A percentile compares a stretch with the other conserved stretches of the same genome.
These are phyloP conservation scores for Tuber borchii DNA, from an alignment of 495 filamentous ascomycete species.

Conservation along the genomic window DNA sequence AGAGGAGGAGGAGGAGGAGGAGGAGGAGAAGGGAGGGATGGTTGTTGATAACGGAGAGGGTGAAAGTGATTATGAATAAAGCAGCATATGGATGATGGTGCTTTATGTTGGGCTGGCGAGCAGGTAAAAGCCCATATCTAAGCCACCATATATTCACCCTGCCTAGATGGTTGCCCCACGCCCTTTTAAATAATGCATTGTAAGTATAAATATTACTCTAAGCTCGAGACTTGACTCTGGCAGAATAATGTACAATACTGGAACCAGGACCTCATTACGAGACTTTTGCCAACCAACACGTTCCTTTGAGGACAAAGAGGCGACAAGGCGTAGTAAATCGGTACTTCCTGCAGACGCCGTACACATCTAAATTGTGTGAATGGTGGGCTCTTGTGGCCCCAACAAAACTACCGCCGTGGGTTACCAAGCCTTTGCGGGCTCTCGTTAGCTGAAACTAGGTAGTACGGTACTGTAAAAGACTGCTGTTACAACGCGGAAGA, in stretches of 20 bases:
- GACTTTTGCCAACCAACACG: not conserved
- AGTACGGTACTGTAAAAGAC: conserved; percentile 23
- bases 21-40: conserved; percentile 40
- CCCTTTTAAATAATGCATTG: not conserved
- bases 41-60: conserved; percentile 27
- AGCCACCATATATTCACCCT: not conserved
- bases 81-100: not conserved
- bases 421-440: conserved; percentile 14
- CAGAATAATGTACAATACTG: not conserved
- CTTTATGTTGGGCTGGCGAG: not conserved
- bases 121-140: not conserved
- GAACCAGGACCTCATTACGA: not conserved
- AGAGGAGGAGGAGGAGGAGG: conserved; percentile 25
- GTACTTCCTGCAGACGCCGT: conserved; percentile 14
- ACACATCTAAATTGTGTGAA: conserved; percentile 23
- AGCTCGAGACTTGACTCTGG: not conserved
- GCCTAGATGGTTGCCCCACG: not conserved
- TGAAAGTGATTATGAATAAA: conserved; percentile 3
- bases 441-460: conserved; percentile 19
- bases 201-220: not conserved
- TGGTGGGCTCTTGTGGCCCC: conserved; percentile 26
- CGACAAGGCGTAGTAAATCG: conserved; percentile 4
- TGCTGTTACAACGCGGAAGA: conserved; percentile 32
- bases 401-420: conserved; percentile 22
- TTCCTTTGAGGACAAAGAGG: not conserved